Base-by-base conservation (phyloP, 306 rosid genomes). In the Acacia melanoxylon region DNA sequence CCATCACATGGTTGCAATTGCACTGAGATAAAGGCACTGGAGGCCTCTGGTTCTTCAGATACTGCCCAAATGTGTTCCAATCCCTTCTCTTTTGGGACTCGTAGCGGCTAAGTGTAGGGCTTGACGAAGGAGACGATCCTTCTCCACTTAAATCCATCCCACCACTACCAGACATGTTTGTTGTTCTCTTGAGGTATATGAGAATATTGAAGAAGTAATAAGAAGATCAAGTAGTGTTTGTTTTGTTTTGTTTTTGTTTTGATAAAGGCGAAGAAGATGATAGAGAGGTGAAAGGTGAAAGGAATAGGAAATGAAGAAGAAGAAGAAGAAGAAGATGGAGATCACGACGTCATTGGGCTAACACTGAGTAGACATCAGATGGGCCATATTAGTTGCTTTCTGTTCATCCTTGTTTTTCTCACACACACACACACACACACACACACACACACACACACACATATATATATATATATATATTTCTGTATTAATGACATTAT, bases 51-150 rank as follows among this genome's bases (percentile, higher is more conserved):
- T 92, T 95, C 86, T 88, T 95, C 82, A 95, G 62, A 87, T 91
- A 95, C 83, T 95, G 99, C 2, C 98, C 95, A 35, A 95, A 95
- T 5, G 99, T 95, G 92, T 95, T 95, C 99, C 99, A 93, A 82
- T 95, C 99, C 73, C 99, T 88, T 78, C 98, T 81, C 85, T 95
- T 95, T 68, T 95, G 99, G 0, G 98, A 95, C 79, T 93, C 99
- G 13, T 95, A 95, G 33, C 99, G 92, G 87, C 99, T 95, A 0
- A 91, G 98, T 0, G 97, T 87, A 4, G 82, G 74, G 41, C 49
- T 74, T 35, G 88, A 84, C n/a, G 87, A 79, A n/a, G 73, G 79
- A 16, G 92, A 83, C 1, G 97, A 90, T 63, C 93, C 95, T 45
- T 84, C 90, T 44, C 84, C 86, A 1, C 10, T 3, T 40, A 40